Evolutionary conservation across 805 yeast genomes (phyloP).

Genomic region (Jamesozyma lodderae): DNA sequence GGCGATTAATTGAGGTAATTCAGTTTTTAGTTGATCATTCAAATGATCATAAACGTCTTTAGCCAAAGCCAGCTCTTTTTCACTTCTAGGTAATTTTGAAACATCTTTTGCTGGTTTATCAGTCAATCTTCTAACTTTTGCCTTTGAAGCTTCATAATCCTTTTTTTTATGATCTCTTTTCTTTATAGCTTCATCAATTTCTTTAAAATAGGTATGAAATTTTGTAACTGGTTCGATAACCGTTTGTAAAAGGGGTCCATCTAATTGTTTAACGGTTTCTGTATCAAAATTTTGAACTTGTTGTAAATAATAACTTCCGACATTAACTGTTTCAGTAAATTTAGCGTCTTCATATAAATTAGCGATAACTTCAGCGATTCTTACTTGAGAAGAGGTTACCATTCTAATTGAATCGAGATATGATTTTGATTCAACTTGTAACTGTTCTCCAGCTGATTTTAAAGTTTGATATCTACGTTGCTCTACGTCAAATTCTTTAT

Average conservation of each 20-base stretch:
- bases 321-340: constrained; percentile 46
- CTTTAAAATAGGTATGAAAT: constrained; percentile 58
- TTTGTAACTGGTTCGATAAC: constrained; percentile 68
- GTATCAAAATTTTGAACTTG: constrained; percentile 66
- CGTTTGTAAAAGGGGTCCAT: constrained; percentile 79
- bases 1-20: constrained; percentile 67
- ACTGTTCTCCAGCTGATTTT: constrained; percentile 55
- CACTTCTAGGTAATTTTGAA: constrained; percentile 63
- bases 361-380: constrained; percentile 71
- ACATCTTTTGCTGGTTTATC: constrained; percentile 83
- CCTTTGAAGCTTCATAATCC: constrained; percentile 70
- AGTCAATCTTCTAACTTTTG: constrained; percentile 66
- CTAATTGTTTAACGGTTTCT: constrained; percentile 71
- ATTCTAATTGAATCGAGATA: constrained; percentile 71
- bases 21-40: constrained; percentile 62
- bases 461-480: constrained; percentile 76
- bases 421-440: constrained; percentile 69
- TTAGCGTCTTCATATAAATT: constrained; percentile 69
- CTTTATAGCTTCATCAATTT: constrained; percentile 71
- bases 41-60: constrained; percentile 65
- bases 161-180: constrained; percentile 68
- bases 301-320: constrained; percentile 59
- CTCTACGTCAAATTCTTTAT: constrained; percentile 75
- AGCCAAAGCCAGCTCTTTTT: constrained; percentile 59
- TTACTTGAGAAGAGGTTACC: constrained; percentile 72